A percentile compares a stretch with the other conserved stretches of the same genome.
Conservation (phyloP, 2,329 filamentous ascomycete species). For the Paraphaeosphaeria minitans region DNA sequence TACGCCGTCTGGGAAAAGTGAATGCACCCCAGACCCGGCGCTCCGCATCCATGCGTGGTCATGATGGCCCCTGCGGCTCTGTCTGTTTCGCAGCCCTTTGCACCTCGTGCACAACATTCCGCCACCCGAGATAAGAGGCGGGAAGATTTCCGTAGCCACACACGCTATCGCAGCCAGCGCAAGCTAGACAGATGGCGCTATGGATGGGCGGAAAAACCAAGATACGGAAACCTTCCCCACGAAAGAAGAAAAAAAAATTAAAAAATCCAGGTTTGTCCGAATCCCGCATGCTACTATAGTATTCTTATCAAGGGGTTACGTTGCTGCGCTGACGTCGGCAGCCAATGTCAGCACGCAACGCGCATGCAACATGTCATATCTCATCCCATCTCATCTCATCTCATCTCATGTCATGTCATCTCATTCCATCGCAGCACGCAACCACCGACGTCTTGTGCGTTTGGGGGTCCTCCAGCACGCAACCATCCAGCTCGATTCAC, state of each 20-base stretch:
- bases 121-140: background rate
- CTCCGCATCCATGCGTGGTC: conserved; percentile 25
- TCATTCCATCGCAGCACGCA: background rate
- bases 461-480: background rate
- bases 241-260: too few relatives aligned
- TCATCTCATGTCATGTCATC: background rate
- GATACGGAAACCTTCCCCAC: conserved; percentile 7
- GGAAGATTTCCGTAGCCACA: conserved; percentile 2
- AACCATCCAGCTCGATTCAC: background rate
- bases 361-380: background rate
- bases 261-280: too few relatives aligned
- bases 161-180: background rate
- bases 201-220: background rate
- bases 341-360: conserved; percentile 5
- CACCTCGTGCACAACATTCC: too few relatives aligned
- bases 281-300: conserved; percentile 11
- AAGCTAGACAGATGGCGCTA: background rate
- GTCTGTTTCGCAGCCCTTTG: conserved; percentile 10
- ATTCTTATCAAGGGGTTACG: conserved; percentile 13
- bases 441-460: background rate
- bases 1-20: background rate
- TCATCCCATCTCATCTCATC: background rate
- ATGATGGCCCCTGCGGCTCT: conserved; percentile 19
- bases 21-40: conserved; percentile 27
- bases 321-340: conserved; percentile 4